Evolutionary conservation across 2,329 filamentous ascomycete genomes (phyloP), one percentile per base, ranked within the genome.

Genomic region (Calycina herbarum): DNA sequence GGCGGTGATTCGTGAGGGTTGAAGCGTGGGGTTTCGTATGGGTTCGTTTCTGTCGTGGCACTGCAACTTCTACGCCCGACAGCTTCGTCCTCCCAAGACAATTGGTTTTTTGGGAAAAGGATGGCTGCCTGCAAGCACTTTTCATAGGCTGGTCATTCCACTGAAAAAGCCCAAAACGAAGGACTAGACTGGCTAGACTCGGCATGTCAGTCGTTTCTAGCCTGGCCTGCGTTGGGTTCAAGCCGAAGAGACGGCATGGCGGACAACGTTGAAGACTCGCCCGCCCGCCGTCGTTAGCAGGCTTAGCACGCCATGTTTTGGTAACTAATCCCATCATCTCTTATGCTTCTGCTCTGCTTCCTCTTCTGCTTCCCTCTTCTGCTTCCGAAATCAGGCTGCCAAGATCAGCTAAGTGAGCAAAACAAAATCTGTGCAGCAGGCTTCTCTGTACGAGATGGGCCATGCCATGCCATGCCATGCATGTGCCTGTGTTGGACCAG

Each of bases 81-180:
- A 24, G 5, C 60, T 24, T 35, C 31, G 20, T 40, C 58, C 40
- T 45, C n/a, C 20, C 68, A 62, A 66, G 64, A 63, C 54, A 62
- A 42, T 24, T 42, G 11, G 4, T 20, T 20, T 17, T 17, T 42
- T 42, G 17, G 38, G 11, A 13, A 42, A 10, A 42, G 38, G 29
- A 42, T 45, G 40, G 13, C 40, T 45, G 40, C 5, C 40, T n/a
- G 15, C 17, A 13, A 20, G 20, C 40, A 5, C 13, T 45, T 45
- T 45, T 45, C 40, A 45, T 45, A 45, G 40, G 40, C 40, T 20
- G 20, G 20, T 20, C 27, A 29, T 29, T 29, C 27, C 2, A 8
- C 31, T 33, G 31, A 8, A 33, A 33, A 33, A 8, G 31, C 5
- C 7, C 31, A 33, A 33, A 33, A 33, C 31, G 31, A 8, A 8